These are phyloP conservation scores for Pseudogymnoascus destructans DNA, from an alignment of 2,329 filamentous ascomycete species.

Conservation along the genomic window DNA sequence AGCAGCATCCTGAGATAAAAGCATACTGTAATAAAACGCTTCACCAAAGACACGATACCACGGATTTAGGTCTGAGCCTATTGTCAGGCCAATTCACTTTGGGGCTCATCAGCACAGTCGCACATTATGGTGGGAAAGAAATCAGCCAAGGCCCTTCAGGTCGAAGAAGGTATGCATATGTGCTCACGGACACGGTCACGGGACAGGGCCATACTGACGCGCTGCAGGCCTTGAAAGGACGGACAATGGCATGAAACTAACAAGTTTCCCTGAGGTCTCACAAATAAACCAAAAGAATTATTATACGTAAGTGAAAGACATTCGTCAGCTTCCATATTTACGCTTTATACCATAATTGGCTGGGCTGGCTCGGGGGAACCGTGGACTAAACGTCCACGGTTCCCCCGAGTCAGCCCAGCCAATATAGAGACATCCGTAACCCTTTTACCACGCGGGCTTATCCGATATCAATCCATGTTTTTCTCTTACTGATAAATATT, in stretches of 20 bases:
- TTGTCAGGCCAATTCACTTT: background rate
- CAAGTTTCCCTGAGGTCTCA: constrained; percentile 80
- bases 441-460: background rate
- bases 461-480: background rate
- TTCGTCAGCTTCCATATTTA: constrained; percentile 10
- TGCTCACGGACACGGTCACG: background rate
- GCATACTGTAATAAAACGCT: constrained; percentile 1
- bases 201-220: constrained; percentile 6
- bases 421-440: background rate
- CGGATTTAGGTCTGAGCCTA: background rate
- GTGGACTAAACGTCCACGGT: no score
- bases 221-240: constrained; percentile 74
- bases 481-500: background rate
- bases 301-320: constrained; percentile 60
- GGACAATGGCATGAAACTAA: constrained; percentile 95
- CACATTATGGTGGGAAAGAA: constrained; percentile 27
- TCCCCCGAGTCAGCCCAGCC: background rate
- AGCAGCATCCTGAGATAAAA: background rate
- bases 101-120: background rate
- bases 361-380: no score
- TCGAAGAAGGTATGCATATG: constrained; percentile 23
- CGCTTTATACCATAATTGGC: background rate
- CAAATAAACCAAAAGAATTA: constrained; percentile 99
- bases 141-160: constrained; percentile 26
- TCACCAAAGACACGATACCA: background rate